phyloP scores from a whole-genome alignment of 2,329 filamentous ascomycete species.

The Colletotrichum tofieldiae region DNA sequence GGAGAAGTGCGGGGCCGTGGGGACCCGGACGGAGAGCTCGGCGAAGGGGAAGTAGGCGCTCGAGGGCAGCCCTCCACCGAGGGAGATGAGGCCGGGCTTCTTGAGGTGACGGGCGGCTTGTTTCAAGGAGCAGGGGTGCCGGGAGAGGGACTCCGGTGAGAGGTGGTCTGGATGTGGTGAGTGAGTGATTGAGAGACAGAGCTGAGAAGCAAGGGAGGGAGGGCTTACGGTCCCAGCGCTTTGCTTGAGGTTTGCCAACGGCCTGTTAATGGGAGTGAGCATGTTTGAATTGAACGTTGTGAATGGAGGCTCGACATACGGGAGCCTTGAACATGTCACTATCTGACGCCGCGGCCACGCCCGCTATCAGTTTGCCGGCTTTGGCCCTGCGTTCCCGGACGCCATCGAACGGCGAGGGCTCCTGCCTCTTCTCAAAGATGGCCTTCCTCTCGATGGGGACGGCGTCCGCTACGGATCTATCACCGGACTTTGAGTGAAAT shows the following conservation, averaged over 20 bases:
- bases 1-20: slow-evolving; percentile 78
- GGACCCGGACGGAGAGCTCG: slow-evolving; percentile 81
- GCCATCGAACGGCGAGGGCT: slow-evolving; percentile 64
- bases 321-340: slow-evolving; percentile 88
- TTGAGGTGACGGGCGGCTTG: slow-evolving; percentile 84
- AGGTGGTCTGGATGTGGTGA: slow-evolving; percentile 64
- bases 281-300: slow-evolving; percentile 17
- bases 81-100: slow-evolving; percentile 87
- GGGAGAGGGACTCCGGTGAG: slow-evolving; percentile 72
- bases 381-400: slow-evolving; percentile 79
- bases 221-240: slow-evolving; percentile 87
- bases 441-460: slow-evolving; percentile 40
- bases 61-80: slow-evolving; percentile 92
- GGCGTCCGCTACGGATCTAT: slow-evolving; percentile 43
- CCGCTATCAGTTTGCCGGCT: slow-evolving; percentile 80
- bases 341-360: slow-evolving; percentile 82
- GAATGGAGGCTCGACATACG: slow-evolving; percentile 59
- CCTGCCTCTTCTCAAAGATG: slow-evolving; percentile 39
- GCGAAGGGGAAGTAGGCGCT: slow-evolving; percentile 95
- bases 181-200: not conserved
- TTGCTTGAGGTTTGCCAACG: slow-evolving; percentile 79
- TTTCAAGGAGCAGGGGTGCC: slow-evolving; percentile 83
- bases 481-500: slow-evolving; percentile 37
- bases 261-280: slow-evolving; percentile 47
- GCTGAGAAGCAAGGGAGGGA: not conserved